Evolutionary conservation across 2,329 filamentous ascomycete genomes (phyloP).

Genomic region (Ceratocystis ficicola): DNA sequence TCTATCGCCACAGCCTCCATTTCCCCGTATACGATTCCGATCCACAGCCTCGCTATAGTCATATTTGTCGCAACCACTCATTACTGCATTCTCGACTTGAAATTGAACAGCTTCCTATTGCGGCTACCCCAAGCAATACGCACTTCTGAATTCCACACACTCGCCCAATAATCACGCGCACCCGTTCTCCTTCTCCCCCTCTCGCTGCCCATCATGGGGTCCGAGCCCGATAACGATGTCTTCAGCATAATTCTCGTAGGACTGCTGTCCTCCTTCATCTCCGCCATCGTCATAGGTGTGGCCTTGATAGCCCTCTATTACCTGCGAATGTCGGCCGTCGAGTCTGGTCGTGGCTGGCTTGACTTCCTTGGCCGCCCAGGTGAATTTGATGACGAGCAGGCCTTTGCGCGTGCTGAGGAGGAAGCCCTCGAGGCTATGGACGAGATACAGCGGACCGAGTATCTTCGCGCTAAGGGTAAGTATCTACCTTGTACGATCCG

Average conservation of each 20-base stretch:
- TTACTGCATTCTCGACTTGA: neutral
- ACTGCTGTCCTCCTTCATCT: constrained; percentile 75
- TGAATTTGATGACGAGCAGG: constrained; percentile 96
- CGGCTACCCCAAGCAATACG: neutral
- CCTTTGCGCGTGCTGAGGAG: constrained; percentile 83
- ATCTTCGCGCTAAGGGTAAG: constrained; percentile 85
- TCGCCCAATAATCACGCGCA: neutral
- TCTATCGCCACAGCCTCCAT: constrained; percentile 4
- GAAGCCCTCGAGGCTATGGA: constrained; percentile 94
- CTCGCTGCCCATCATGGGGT: constrained; percentile 15
- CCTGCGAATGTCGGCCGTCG: constrained; percentile 29
- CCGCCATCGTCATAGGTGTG: constrained; percentile 62
- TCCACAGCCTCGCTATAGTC: neutral
- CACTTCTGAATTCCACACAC: neutral
- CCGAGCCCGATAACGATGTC: constrained; percentile 21
- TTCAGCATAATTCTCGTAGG: constrained; percentile 54
- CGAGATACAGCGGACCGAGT: constrained; percentile 79
- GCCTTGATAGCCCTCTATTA: constrained; percentile 56
- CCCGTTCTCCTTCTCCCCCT: neutral
- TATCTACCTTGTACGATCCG: neutral
- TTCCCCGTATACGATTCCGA: constrained; percentile 2
- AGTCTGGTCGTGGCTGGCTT: constrained; percentile 34
- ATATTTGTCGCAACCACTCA: neutral
- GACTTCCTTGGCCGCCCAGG: constrained; percentile 87
- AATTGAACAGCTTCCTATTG: neutral